Conservation (phyloP, 768 basidiomycete genomes). For the Auriculariales sp. region DNA sequence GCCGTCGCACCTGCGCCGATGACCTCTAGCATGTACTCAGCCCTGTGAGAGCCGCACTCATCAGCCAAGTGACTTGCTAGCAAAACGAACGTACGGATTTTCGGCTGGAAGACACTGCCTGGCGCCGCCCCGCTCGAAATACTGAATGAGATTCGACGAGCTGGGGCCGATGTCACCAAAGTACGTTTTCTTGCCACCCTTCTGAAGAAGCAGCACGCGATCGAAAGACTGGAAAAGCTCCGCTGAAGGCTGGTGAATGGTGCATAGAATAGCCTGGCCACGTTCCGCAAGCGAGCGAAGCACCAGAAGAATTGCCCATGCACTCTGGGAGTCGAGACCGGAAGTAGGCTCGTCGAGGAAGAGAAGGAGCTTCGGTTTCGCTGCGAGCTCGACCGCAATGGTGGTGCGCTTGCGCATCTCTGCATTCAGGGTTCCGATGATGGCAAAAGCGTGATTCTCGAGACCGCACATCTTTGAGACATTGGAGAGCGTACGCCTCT, state of each 20-base stretch:
- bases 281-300: constrained; percentile 60
- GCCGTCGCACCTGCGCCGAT: constrained; percentile 64
- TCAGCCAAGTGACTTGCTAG: no score
- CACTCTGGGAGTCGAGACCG: constrained; percentile 25
- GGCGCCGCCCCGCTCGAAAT: constrained; percentile 61
- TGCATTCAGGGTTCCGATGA: constrained; percentile 56
- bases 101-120: constrained; percentile 43
- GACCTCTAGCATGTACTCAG: constrained; percentile 49
- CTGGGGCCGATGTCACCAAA: constrained; percentile 61
- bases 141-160: constrained; percentile 47
- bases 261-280: constrained; percentile 87
- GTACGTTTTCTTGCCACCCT: constrained; percentile 66
- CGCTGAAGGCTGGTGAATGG: constrained; percentile 48
- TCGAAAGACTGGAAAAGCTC: constrained; percentile 79
- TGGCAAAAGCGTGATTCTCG: constrained; percentile 69
- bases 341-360: constrained; percentile 16
- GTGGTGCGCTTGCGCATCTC: constrained; percentile 73
- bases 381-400: constrained; percentile 77
- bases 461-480: constrained; percentile 73
- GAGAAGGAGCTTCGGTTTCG: constrained; percentile 35
- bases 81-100: constrained; percentile 47
- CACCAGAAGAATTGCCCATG: constrained; percentile 66
- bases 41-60: constrained; percentile 20
- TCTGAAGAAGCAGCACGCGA: constrained; percentile 55
- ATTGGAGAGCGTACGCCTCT: constrained; percentile 51